phyloP scores from a whole-genome alignment of 2,329 filamentous ascomycete genomes.

The Harringtonia lauricola region DNA sequence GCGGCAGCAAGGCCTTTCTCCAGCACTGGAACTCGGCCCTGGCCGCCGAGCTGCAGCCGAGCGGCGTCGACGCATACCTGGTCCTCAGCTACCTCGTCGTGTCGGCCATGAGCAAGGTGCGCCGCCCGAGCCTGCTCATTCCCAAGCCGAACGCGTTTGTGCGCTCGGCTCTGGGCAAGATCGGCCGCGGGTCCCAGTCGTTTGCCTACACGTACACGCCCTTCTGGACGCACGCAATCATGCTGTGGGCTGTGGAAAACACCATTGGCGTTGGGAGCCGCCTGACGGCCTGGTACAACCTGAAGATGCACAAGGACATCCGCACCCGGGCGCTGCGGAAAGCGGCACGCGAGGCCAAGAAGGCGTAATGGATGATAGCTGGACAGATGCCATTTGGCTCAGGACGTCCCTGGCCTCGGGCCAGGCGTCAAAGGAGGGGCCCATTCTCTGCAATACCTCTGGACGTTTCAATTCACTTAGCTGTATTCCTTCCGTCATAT shows the following conservation, averaged over 20 bases:
- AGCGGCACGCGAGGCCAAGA: conserved; percentile 71
- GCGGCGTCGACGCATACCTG: conserved; percentile 81
- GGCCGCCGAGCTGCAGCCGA: conserved; percentile 67
- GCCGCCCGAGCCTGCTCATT: conserved; percentile 63
- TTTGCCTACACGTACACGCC: conserved; percentile 81
- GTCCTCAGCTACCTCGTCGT: conserved; percentile 89
- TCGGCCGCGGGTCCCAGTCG: conserved; percentile 73
- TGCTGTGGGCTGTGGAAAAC: conserved; percentile 71
- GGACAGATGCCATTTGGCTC: not conserved
- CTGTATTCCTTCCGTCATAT: no score
- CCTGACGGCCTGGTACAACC: conserved; percentile 37
- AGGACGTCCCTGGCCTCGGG: no score
- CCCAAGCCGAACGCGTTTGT: conserved; percentile 80
- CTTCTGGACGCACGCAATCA: conserved; percentile 82
- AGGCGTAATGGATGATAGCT: conserved; percentile 20
- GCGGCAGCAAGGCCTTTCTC: conserved; percentile 93
- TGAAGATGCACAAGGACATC: conserved; percentile 71
- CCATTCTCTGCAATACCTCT: no score
- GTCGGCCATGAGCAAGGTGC: conserved; percentile 94
- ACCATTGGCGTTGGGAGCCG: conserved; percentile 38
- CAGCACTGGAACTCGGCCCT: conserved; percentile 91
- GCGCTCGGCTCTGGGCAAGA: conserved; percentile 62
- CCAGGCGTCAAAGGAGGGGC: no score
- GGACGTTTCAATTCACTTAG: no score
- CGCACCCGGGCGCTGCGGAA: conserved; percentile 74